phyloP scores from a whole-genome alignment of 176 grass and related monocot species.

The Juncus effusus region DNA sequence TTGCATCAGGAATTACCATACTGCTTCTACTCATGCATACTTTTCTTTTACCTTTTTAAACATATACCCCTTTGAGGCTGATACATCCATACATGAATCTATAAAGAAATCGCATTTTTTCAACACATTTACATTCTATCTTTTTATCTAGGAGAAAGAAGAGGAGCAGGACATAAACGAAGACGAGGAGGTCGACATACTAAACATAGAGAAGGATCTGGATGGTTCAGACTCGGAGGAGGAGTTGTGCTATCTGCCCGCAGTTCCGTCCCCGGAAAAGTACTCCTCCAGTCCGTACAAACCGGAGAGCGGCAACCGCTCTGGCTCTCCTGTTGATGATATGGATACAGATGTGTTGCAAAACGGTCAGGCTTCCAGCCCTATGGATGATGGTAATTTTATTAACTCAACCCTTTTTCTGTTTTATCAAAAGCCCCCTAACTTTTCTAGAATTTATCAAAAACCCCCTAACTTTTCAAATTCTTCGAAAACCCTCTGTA shows the following conservation, averaged over 20 bases:
- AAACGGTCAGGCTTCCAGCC: slow-evolving; percentile 42
- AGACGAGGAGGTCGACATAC: slow-evolving; percentile 70
- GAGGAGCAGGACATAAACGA: slow-evolving; percentile 67
- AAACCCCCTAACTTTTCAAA: too few relatives aligned
- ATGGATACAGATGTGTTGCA: slow-evolving; percentile 70
- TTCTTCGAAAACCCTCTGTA: too few relatives aligned
- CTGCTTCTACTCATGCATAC: too few relatives aligned
- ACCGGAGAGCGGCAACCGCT: slow-evolving; percentile 88
- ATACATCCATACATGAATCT: too few relatives aligned
- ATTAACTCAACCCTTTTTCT: not conserved
- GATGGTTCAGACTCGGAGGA: slow-evolving; percentile 47
- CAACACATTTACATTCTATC: slow-evolving; percentile 16
- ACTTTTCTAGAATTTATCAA: too few relatives aligned
- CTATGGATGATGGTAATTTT: slow-evolving; percentile 19
- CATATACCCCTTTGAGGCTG: not conserved
- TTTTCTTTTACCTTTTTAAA: not conserved
- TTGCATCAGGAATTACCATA: too few relatives aligned
- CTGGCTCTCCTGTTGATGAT: slow-evolving; percentile 45
- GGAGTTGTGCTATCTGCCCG: slow-evolving; percentile 64
- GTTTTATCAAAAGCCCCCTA: too few relatives aligned
- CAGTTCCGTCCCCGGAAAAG: slow-evolving; percentile 79
- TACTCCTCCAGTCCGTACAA: slow-evolving; percentile 79
- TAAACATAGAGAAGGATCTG: slow-evolving; percentile 57
- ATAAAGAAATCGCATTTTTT: too few relatives aligned
- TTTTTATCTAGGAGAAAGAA: slow-evolving; percentile 64